phyloP scores from a whole-genome alignment of 139 green algal species.

The Coelastrella sp. region DNA sequence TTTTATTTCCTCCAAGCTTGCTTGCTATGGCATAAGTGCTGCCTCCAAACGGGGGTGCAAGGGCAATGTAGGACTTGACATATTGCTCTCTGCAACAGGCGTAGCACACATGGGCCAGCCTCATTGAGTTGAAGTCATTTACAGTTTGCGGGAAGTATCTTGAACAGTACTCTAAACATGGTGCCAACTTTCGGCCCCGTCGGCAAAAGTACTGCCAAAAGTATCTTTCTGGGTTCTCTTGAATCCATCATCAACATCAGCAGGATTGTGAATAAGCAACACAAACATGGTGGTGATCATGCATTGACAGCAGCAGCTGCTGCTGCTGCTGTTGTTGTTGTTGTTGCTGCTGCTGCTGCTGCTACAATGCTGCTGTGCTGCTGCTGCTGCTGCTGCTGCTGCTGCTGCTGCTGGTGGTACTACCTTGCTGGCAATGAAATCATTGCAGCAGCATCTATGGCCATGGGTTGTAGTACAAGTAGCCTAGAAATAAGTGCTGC shows the following conservation, averaged over 20 bases:
- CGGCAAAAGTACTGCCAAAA: no score
- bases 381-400: background rate
- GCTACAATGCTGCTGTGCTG: background rate
- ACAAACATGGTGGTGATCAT: no score
- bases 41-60: constrained; percentile 27
- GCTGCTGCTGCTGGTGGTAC: background rate
- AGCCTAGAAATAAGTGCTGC: no score
- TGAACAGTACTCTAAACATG: no score
- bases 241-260: no score
- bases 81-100: constrained; percentile 1
- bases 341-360: background rate
- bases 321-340: background rate
- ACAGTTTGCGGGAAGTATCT: no score
- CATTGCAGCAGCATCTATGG: no score
- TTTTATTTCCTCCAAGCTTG: constrained; percentile 32
- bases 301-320: background rate
- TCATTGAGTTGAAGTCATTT: background rate
- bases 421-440: no score
- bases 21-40: constrained; percentile 40
- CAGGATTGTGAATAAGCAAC: no score
- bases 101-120: background rate
- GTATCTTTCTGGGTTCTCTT: no score
- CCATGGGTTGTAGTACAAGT: no score
- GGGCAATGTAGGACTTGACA: constrained; percentile 14
- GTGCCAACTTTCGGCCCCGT: no score